phyloP scores from a whole-genome alignment of 2,329 filamentous ascomycete genomes.

The Knufia fluminis region DNA sequence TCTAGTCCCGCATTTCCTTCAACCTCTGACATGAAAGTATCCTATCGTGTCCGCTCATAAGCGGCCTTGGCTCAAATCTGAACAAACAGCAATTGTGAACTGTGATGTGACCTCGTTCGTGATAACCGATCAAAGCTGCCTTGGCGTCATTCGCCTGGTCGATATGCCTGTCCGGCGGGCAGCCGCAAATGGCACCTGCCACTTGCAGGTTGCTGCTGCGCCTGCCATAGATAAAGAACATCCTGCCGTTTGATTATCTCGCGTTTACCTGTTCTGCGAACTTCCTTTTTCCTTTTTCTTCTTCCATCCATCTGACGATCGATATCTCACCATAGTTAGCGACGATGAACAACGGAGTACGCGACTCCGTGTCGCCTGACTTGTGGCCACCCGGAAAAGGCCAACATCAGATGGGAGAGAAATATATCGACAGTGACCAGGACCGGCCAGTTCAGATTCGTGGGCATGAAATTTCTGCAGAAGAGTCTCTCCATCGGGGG shows the following conservation, averaged over 20 bases:
- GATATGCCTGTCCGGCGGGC: neutral
- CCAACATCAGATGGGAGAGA: constrained; percentile 1
- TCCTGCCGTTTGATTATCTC: neutral
- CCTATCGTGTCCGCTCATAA: constrained; percentile 3
- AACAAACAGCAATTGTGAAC: neutral
- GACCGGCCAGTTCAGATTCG: neutral
- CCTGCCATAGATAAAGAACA: neutral
- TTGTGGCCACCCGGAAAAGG: neutral
- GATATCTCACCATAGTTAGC: neutral
- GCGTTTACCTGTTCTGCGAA: no score
- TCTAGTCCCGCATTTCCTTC: neutral
- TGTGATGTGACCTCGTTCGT: neutral
- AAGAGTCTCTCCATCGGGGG: constrained; percentile 30
- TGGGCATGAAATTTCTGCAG: constrained; percentile 6
- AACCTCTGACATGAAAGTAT: constrained; percentile 1
- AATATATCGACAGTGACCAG: neutral
- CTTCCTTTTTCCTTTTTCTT: no score
- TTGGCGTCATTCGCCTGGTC: neutral
- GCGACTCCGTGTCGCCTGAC: neutral
- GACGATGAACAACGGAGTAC: neutral
- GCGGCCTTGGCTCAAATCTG: constrained; percentile 1
- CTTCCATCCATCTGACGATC: no score
- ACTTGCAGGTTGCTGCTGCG: neutral
- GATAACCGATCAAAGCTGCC: neutral
- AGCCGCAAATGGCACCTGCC: constrained; percentile 3